Percentiles rank a stretch among this genome's conserved stretches.
phyloP scores from a whole-genome alignment of 2,329 filamentous ascomycete species.

The Neopestalotiopsis clavispora region DNA sequence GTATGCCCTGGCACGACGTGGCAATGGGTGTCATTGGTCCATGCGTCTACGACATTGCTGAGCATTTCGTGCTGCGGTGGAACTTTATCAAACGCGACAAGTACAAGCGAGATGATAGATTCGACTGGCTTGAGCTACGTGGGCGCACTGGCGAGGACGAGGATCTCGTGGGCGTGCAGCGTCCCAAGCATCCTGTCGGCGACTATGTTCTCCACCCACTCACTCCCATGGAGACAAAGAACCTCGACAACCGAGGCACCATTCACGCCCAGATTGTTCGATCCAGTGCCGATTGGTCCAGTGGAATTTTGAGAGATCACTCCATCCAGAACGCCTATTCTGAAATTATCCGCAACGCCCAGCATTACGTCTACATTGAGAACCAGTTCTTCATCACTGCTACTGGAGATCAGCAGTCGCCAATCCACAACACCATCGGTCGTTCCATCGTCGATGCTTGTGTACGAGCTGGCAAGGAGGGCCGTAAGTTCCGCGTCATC shows the following conservation, averaged over 20 bases:
- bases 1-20: constrained; percentile 99
- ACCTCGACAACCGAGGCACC: constrained; percentile 68
- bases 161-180: constrained; percentile 85
- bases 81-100: constrained; percentile 98
- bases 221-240: constrained; percentile 70
- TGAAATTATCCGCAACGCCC: constrained; percentile 82
- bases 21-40: constrained; percentile 90
- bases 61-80: constrained; percentile 94
- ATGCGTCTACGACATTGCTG: constrained; percentile 90
- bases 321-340: constrained; percentile 88
- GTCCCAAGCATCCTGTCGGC: constrained; percentile 87
- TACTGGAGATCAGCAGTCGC: constrained; percentile 84
- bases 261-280: constrained; percentile 86
- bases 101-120: constrained; percentile 85
- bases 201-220: constrained; percentile 84
- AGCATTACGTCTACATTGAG: constrained; percentile 97
- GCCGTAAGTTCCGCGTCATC: constrained; percentile 88
- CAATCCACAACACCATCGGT: constrained; percentile 88
- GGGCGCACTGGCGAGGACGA: constrained; percentile 80
- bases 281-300: constrained; percentile 92
- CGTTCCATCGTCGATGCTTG: constrained; percentile 89
- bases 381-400: constrained; percentile 99
- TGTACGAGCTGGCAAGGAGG: constrained; percentile 79
- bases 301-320: constrained; percentile 82
- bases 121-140: constrained; percentile 84